phyloP scores from a whole-genome alignment of 305 asterid genomes.

The Fraxinus sp. region DNA sequence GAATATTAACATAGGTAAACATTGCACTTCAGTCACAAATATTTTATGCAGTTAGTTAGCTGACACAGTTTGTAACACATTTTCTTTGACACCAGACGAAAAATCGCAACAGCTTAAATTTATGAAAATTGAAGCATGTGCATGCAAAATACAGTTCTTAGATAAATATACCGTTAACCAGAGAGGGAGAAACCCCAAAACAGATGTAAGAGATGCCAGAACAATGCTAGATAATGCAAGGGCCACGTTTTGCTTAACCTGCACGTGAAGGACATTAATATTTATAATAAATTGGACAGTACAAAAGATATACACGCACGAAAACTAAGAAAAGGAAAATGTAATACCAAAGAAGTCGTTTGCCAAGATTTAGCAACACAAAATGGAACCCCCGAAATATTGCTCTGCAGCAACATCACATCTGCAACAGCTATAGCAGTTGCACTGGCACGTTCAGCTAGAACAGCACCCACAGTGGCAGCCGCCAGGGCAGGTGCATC shows the following conservation, averaged over 20 bases:
- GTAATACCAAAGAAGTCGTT: slow-evolving; percentile 76
- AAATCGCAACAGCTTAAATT: background rate
- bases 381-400: slow-evolving; percentile 86
- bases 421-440: slow-evolving; percentile 97
- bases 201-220: slow-evolving; percentile 93
- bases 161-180: slow-evolving; percentile 80
- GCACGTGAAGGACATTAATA: slow-evolving; percentile 23
- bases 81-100: background rate
- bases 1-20: background rate
- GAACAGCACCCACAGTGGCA: slow-evolving; percentile 89
- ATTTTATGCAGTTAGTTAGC: background rate
- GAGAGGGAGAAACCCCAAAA: slow-evolving; percentile 82
- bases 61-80: background rate
- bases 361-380: slow-evolving; percentile 85
- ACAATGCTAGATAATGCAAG: slow-evolving; percentile 86
- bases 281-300: background rate
- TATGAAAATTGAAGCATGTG: background rate
- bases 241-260: slow-evolving; percentile 92
- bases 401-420: slow-evolving; percentile 89
- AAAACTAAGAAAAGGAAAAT: background rate
- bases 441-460: slow-evolving; percentile 97
- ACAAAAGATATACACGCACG: background rate
- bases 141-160: background rate
- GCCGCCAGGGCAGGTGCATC: slow-evolving; percentile 99
- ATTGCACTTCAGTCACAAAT: background rate